Evolutionary conservation across 805 yeast species (phyloP), one percentile per base, ranked within the genome.

Genomic region (Metschnikowia reukaufii): DNA sequence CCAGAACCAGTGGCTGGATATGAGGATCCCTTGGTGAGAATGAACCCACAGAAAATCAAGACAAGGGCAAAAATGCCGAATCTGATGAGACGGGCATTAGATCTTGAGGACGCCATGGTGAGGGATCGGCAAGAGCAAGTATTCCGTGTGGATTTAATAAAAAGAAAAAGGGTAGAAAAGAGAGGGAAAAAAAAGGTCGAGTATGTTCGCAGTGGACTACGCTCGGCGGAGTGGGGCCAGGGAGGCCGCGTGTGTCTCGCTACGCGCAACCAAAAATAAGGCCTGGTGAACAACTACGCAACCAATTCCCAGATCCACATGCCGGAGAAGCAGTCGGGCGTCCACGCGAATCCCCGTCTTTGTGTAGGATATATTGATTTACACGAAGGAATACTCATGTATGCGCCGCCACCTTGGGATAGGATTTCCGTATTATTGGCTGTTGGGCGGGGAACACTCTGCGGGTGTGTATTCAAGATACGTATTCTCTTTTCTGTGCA

Each of bases 31-130:
- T 69, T 69, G 15, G 80, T 67, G 35, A 76, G 66, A 36, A 76
- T 72, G 56, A 64, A 76, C 10, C 79, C 80, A 55, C 78, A 75
- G 35, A 73, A 62, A 35, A 76, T 63, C 53, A 76, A 63, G 35
- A 73, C 70, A 5, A 67, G 56, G 29, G 79, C 78, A 55, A 76
- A 75, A 41, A 76, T 66, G 23, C 71, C 78, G 51, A 76, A 76
- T 54, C 81, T 63, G 21, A 75, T 62, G 47, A 76, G 56, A 48
- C 81, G 68, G 50, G 80, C 77, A 55, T 74, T 74, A 20, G 78
- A 66, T 59, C 79, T 68, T 18, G 77, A 49, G 16, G 58, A 49
- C 37, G 59, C 57, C 59, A 55, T 55, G 52, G 34, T 36, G 23
- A 21, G 25, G 20, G 34, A 12, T 44, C 45, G 21, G 30, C 35